These are phyloP conservation scores for Myotisia sp. DNA, from an alignment of 2,329 filamentous ascomycete species.

Conservation along the genomic window DNA sequence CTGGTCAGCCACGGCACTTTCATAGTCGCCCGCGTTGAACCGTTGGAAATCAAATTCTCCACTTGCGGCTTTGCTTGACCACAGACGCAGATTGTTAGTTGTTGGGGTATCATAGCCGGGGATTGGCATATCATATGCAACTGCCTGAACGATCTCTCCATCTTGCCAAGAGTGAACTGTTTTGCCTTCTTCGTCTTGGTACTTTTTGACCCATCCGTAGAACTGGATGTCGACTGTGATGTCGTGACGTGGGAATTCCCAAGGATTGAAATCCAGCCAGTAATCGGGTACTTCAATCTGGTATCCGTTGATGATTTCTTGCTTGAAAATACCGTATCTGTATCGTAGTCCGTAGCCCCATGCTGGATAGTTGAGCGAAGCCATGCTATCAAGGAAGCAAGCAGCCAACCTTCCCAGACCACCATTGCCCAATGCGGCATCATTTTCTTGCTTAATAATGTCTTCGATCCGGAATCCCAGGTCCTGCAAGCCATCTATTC, in stretches of 20 bases:
- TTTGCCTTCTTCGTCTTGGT: conserved; percentile 61
- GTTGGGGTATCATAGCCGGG: conserved; percentile 80
- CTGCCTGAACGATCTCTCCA: conserved; percentile 79
- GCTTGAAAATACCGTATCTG: conserved; percentile 96
- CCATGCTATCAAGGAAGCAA: conserved; percentile 92
- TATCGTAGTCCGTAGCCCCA: conserved; percentile 97
- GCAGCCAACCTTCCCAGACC: conserved; percentile 88
- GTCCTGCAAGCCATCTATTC: conserved; percentile 59
- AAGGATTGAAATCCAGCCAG: conserved; percentile 98
- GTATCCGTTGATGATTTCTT: conserved; percentile 95
- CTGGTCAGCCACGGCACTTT: conserved; percentile 94
- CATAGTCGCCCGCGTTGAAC: conserved; percentile 96
- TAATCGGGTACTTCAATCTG: conserved; percentile 98
- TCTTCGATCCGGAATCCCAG: conserved; percentile 96
- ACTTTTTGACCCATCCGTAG: conserved; percentile 70
- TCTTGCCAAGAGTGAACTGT: conserved; percentile 68
- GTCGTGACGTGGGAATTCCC: conserved; percentile 94
- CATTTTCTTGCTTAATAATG: conserved; percentile 84
- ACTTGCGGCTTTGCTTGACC: conserved; percentile 93
- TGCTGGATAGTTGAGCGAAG: conserved; percentile 84
- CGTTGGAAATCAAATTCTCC: conserved; percentile 99
- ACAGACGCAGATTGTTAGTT: conserved; percentile 91
- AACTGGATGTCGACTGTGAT: conserved; percentile 96
- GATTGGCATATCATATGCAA: conserved; percentile 85
- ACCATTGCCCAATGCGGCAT: conserved; percentile 90